These are phyloP conservation scores for Venturia effusa DNA, from an alignment of 2,329 filamentous ascomycete genomes.

Conservation along the genomic window DNA sequence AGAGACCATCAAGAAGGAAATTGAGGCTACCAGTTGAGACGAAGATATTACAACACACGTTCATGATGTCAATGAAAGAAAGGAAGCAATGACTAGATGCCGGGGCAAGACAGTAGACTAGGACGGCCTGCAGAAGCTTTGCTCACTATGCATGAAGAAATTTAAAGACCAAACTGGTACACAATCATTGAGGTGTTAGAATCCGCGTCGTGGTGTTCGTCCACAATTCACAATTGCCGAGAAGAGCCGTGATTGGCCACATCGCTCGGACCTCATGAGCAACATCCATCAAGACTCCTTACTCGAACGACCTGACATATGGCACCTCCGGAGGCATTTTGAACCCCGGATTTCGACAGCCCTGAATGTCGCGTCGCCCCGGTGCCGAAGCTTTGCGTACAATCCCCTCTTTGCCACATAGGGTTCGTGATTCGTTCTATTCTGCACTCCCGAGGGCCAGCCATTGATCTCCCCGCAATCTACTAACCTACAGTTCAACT, in stretches of 20 bases:
- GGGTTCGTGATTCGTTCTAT: not conserved
- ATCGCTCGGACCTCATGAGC: not conserved
- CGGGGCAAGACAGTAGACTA: not conserved
- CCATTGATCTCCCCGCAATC: constrained; percentile 1
- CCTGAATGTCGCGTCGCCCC: not conserved
- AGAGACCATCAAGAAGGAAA: constrained; percentile 11
- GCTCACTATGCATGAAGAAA: not conserved
- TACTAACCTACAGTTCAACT: not conserved
- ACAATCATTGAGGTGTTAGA: not conserved
- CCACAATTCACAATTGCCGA: not conserved
- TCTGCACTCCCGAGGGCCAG: not conserved
- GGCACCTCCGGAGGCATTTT: no score
- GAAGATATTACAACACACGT: not conserved
- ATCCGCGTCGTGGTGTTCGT: not conserved
- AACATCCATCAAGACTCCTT: not conserved
- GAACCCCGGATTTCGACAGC: not conserved
- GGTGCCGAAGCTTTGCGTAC: not conserved
- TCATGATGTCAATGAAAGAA: not conserved
- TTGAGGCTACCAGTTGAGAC: constrained; percentile 1
- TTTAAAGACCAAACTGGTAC: not conserved
- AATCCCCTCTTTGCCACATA: not conserved
- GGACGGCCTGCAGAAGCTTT: not conserved
- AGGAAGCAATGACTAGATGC: not conserved
- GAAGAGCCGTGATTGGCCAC: not conserved
- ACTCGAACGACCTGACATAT: not conserved